These are phyloP conservation scores for Stagonosporopsis rhizophila DNA, from an alignment of 2,329 filamentous ascomycete species.

Conservation along the genomic window DNA sequence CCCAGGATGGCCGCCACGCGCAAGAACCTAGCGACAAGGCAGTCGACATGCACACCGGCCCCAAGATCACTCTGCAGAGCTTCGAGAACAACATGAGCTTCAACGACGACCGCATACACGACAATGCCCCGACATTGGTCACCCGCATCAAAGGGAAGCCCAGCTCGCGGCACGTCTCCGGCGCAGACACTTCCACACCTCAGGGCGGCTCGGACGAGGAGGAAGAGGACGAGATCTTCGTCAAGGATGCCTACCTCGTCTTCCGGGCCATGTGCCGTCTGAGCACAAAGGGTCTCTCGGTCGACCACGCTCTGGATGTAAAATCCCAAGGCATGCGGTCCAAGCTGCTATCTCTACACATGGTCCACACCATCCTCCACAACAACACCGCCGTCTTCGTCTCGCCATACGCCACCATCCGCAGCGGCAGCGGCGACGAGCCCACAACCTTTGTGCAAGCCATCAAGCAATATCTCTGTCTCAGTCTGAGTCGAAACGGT, in stretches of 20 bases:
- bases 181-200: constrained; percentile 47
- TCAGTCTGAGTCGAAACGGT: constrained; percentile 93
- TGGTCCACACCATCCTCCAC: constrained; percentile 93
- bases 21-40: constrained; percentile 53
- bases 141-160: constrained; percentile 62
- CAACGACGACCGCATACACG: constrained; percentile 70
- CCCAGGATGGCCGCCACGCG: constrained; percentile 37
- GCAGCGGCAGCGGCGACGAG: constrained; percentile 85
- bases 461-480: constrained; percentile 94
- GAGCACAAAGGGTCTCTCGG: constrained; percentile 86
- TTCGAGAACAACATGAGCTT: constrained; percentile 72
- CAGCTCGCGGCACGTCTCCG: constrained; percentile 54
- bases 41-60: constrained; percentile 57
- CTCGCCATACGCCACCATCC: constrained; percentile 90
- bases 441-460: constrained; percentile 92
- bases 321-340: constrained; percentile 97
- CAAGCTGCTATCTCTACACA: constrained; percentile 91
- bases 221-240: constrained; percentile 92
- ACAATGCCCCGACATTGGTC: constrained; percentile 72
- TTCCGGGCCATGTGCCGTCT: constrained; percentile 98
- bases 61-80: constrained; percentile 71
- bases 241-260: constrained; percentile 95
- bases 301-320: constrained; percentile 91
- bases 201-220: constrained; percentile 61
- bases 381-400: constrained; percentile 92